A percentile compares a stretch with the other conserved stretches of the same genome.
Evolutionary conservation across 2,329 filamentous ascomycete species (phyloP).

Genomic region (Magnaporthiopsis incrustans): DNA sequence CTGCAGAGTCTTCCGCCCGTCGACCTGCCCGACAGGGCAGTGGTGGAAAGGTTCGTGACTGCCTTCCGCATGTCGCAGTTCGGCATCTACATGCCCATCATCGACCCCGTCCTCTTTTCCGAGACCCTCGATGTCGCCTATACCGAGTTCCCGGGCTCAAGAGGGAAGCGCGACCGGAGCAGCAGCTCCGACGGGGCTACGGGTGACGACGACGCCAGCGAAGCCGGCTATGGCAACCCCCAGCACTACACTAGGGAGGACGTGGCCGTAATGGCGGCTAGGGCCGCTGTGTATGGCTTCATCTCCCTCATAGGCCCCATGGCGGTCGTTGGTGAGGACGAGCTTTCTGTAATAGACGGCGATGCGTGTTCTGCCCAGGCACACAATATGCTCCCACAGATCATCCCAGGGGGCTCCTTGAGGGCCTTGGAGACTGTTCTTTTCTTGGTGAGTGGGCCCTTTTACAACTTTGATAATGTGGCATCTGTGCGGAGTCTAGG

Average conservation of each 20-base stretch:
- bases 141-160: slow-evolving; percentile 1
- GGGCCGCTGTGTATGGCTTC: slow-evolving; percentile 24
- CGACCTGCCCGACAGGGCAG: slow-evolving; percentile 26
- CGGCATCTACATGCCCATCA: slow-evolving; percentile 31
- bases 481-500: too few species aligned
- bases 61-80: slow-evolving; percentile 12
- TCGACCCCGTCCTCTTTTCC: slow-evolving; percentile 38
- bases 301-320: slow-evolving; percentile 27
- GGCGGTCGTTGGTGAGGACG: slow-evolving; percentile 8
- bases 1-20: slow-evolving; percentile 3
- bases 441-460: slow-evolving; percentile 35
- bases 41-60: slow-evolving; percentile 19
- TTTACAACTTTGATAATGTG: background rate
- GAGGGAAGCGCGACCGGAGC: slow-evolving; percentile 10
- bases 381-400: slow-evolving; percentile 31
- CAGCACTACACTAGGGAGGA: background rate
- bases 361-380: slow-evolving; percentile 32
- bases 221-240: background rate
- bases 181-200: background rate
- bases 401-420: slow-evolving; percentile 34
- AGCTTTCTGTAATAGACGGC: slow-evolving; percentile 23
- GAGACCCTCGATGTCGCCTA: slow-evolving; percentile 39
- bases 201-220: background rate
- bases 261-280: background rate
- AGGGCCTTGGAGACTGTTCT: slow-evolving; percentile 35